Percentiles rank a stretch among this genome's conserved stretches.
Evolutionary conservation across 768 basidiomycete species (phyloP).

Genomic region (Hericium coralloides): DNA sequence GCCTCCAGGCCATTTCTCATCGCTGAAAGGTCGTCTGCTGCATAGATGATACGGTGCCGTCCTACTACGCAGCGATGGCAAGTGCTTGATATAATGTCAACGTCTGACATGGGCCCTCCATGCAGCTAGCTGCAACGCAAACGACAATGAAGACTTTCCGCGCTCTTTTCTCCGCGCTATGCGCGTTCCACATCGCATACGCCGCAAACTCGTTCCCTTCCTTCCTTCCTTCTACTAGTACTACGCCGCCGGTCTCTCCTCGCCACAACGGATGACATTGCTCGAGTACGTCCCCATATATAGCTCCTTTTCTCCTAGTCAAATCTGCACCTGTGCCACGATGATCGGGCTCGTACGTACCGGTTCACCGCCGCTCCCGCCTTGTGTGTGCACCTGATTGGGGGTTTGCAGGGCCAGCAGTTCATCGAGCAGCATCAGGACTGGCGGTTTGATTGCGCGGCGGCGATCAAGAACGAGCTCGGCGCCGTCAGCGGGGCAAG

Average conservation of each 20-base stretch:
- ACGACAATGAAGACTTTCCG: no score
- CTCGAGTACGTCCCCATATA: neutral
- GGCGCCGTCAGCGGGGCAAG: neutral
- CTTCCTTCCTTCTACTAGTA: no score
- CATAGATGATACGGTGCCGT: no score
- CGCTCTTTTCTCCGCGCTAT: no score
- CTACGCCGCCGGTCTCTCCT: neutral
- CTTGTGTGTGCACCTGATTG: neutral
- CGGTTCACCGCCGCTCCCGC: neutral
- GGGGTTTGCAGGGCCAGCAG: neutral
- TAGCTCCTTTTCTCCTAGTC: neutral
- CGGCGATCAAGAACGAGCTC: neutral
- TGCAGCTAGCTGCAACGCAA: no score
- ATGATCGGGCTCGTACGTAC: conserved; percentile 21
- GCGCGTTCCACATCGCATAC: no score
- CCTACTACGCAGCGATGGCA: no score
- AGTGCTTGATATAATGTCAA: no score
- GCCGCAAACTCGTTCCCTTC: neutral
- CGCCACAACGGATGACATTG: neutral
- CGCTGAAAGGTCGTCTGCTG: no score
- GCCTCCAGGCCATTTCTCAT: no score
- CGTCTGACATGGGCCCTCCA: no score
- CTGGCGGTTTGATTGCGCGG: neutral
- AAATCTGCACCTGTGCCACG: conserved; percentile 1
- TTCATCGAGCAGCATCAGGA: neutral